Conservation (phyloP, 1,139 yeast genomes). For the Diutina mesorugosa region DNA sequence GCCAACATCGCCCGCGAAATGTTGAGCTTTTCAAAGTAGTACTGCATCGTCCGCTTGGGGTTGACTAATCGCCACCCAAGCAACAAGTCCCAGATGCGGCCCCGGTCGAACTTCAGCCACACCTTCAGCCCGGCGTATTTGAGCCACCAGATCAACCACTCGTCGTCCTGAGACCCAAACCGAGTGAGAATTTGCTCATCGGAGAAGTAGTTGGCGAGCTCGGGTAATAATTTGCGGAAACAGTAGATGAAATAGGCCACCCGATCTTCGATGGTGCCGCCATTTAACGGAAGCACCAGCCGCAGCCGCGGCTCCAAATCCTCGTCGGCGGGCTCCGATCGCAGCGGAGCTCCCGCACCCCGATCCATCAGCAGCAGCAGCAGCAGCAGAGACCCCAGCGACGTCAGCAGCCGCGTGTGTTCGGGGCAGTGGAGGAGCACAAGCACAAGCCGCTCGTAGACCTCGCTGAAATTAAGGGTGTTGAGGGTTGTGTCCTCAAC, state of each 20-base stretch:
- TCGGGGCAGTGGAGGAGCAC: conserved; percentile 69
- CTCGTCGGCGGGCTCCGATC: neutral
- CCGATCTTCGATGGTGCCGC: conserved; percentile 60
- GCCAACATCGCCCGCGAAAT: conserved; percentile 9
- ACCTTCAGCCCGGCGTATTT: conserved; percentile 88
- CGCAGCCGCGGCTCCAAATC: neutral
- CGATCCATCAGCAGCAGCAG: neutral
- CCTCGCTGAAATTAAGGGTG: conserved; percentile 45
- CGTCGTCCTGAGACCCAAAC: conserved; percentile 58
- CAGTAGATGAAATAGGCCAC: conserved; percentile 62
- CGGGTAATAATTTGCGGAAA: conserved; percentile 58
- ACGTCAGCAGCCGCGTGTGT: neutral
- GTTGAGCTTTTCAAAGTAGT: conserved; percentile 19
- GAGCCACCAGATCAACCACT: conserved; percentile 93
- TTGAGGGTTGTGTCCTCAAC: conserved; percentile 16
- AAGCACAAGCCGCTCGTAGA: conserved; percentile 64
- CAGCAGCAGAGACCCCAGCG: neutral
- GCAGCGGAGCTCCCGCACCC: neutral
- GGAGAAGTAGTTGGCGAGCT: conserved; percentile 59
- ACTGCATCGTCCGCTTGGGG: conserved; percentile 14
- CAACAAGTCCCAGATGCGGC: conserved; percentile 79
- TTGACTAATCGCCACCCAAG: conserved; percentile 52
- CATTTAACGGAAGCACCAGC: conserved; percentile 32
- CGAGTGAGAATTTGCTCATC: conserved; percentile 69
- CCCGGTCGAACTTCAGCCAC: conserved; percentile 72